A percentile compares a stretch with the other conserved stretches of the same genome.
Conservation (phyloP, 495 filamentous ascomycete genomes). For the Bombardia bombarda region DNA sequence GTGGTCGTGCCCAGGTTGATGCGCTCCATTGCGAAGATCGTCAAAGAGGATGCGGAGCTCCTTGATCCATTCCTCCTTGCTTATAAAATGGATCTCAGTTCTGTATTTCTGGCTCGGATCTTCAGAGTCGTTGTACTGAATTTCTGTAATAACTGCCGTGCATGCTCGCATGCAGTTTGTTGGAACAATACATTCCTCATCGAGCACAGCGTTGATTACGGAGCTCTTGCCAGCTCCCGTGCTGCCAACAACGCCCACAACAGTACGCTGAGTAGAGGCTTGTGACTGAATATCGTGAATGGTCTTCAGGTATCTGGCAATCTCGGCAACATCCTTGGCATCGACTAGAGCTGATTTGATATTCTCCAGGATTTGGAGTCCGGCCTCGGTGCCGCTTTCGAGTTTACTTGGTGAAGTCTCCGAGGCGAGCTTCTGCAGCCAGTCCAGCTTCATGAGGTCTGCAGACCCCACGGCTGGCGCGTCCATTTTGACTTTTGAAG, state of each 20-base stretch:
- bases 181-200: slow-evolving; percentile 39
- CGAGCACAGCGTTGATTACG: slow-evolving; percentile 52
- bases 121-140: slow-evolving; percentile 48
- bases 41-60: slow-evolving; percentile 42
- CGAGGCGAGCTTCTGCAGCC: slow-evolving; percentile 7
- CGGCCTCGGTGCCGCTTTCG: slow-evolving; percentile 13
- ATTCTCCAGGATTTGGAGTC: slow-evolving; percentile 12
- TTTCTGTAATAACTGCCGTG: slow-evolving; percentile 59
- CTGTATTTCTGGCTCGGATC: slow-evolving; percentile 39
- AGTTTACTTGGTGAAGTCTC: slow-evolving; percentile 6
- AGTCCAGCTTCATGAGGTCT: not conserved
- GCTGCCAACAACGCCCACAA: slow-evolving; percentile 51
- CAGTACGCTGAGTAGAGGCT: slow-evolving; percentile 19
- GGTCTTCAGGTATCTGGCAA: slow-evolving; percentile 31
- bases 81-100: slow-evolving; percentile 57
- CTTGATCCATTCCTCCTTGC: slow-evolving; percentile 42
- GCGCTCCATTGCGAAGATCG: slow-evolving; percentile 39
- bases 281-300: slow-evolving; percentile 23
- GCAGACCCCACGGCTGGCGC: too few species aligned
- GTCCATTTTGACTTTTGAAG: not conserved
- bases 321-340: slow-evolving; percentile 4
- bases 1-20: slow-evolving; percentile 28
- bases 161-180: slow-evolving; percentile 46
- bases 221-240: slow-evolving; percentile 55
- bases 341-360: slow-evolving; percentile 9